Base-by-base conservation (phyloP, 2,329 filamentous ascomycete species). In the Venturia oleaginea region DNA sequence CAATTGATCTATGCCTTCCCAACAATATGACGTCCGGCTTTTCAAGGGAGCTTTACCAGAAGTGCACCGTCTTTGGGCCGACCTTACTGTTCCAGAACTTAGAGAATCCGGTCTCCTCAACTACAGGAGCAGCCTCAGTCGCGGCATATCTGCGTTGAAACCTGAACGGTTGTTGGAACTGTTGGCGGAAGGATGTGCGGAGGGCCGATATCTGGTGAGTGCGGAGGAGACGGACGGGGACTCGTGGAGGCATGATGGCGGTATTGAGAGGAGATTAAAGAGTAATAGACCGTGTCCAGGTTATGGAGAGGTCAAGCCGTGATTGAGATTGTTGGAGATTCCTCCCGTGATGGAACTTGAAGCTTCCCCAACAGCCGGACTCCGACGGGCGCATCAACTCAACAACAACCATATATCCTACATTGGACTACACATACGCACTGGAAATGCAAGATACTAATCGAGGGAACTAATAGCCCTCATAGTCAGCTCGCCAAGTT, bases 21-120 rank as follows among this genome's bases (percentile, higher is more conserved):
- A 42, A 30, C 30, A 32, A 22, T 40, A 42, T 59, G 46, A 27
- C 24, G 27, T 57, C 46, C 13, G 34, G 19, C 38, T 22, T 46
- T 37, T 54, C 42, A 17, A 48, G 24, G 30, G n/a, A n/a, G 22
- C 5, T 66, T 73, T 81, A 93, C 93, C 94, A 99, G 81, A 99
- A 99, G 79, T 99, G 94, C 72, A 99, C 94, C 67, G 94, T 99
- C 87, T 83, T 79, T 62, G 78, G 78, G 8, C 80, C 80, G 65
- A 83, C 75, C 40, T 76, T 75, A 63, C 76, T 77, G 71, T 80
- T 77, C 77, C 75, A 78, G 11, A 64, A 40, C 63, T 59, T 61
- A 3, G 46, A 6, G 55, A 64, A 51, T n/a, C 19, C 40, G 54
- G 32, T 61, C 24, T 64, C 51, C 10, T n/a, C 34, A n/a, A 15